Conservation (phyloP, 164 flowering plant species). For the Aristolochia fimbriata region DNA sequence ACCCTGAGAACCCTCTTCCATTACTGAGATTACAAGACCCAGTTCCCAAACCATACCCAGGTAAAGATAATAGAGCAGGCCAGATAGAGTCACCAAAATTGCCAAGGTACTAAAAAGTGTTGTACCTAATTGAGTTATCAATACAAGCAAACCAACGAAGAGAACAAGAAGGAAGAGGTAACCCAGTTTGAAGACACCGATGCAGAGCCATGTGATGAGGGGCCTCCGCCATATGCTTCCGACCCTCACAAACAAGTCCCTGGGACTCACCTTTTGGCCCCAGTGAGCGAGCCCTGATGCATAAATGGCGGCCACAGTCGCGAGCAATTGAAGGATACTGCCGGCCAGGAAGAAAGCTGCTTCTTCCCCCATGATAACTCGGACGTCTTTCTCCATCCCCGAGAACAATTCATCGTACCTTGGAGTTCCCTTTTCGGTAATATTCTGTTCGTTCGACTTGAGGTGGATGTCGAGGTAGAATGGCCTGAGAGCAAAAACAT, state of each 20-base stretch:
- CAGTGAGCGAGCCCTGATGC: not conserved
- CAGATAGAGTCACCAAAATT: not conserved
- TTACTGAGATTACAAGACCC: constrained; percentile 12
- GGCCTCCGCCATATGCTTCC: constrained; percentile 11
- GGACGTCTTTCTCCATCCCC: not conserved
- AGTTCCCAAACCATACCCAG: constrained; percentile 8
- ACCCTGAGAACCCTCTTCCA: constrained; percentile 12
- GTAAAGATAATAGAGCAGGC: constrained; percentile 2
- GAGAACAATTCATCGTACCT: not conserved
- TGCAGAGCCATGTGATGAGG: constrained; percentile 11
- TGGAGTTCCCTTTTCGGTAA: not conserved
- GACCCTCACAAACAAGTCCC: constrained; percentile 4
- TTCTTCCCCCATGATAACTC: constrained; percentile 4
- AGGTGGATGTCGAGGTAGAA: not conserved
- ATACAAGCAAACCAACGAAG: not conserved
- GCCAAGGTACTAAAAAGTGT: not conserved
- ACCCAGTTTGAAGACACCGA: not conserved
- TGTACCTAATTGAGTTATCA: not conserved
- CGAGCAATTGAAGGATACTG: constrained; percentile 7
- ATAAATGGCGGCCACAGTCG: constrained; percentile 3
- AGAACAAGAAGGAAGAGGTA: not conserved
- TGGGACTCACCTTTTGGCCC: not conserved
- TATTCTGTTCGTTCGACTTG: not conserved
- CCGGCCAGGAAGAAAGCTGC: constrained; percentile 5
- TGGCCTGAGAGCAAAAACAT: constrained; percentile 1